Conservation (phyloP, 2,329 filamentous ascomycete genomes). For the Pseudogymnoascus sp. region DNA sequence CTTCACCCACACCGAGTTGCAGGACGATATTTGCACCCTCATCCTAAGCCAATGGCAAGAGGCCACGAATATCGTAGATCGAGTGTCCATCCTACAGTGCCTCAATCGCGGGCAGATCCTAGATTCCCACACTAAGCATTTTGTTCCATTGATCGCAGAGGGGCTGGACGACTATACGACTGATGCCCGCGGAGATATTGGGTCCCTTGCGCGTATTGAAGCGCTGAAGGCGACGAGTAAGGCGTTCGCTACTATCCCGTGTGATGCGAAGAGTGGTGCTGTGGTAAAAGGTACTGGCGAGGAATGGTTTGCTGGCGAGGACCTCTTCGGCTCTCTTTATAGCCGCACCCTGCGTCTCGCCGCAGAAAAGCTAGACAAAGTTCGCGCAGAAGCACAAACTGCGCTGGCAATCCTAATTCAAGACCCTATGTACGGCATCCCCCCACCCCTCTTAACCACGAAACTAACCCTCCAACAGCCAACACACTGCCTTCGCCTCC, state of each 20-base stretch:
- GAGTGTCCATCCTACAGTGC: conserved; percentile 47
- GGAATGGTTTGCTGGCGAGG: conserved; percentile 6
- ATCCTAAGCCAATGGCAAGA: conserved; percentile 45
- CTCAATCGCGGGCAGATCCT: conserved; percentile 39
- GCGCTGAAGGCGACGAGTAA: conserved; percentile 60
- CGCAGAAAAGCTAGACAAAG: conserved; percentile 83
- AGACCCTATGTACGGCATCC: not conserved
- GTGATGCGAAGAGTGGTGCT: conserved; percentile 21
- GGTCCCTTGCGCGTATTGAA: conserved; percentile 74
- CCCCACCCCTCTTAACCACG: not conserved
- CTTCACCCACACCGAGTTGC: conserved; percentile 8
- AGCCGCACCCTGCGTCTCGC: conserved; percentile 54
- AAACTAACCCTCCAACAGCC: conserved; percentile 25
- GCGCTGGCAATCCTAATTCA: conserved; percentile 32
- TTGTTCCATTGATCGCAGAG: conserved; percentile 34
- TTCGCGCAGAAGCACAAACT: conserved; percentile 59
- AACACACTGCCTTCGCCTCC: not conserved
- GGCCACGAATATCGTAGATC: conserved; percentile 43
- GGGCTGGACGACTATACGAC: conserved; percentile 86
- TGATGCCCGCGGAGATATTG: conserved; percentile 80
- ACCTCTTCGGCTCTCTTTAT: conserved; percentile 14
- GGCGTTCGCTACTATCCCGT: conserved; percentile 22
- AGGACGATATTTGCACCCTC: conserved; percentile 30
- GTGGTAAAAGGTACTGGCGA: conserved; percentile 7
- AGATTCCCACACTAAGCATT: conserved; percentile 9